Percentiles rank a stretch among this genome's conserved stretches.
phyloP scores from a whole-genome alignment of 2,329 filamentous ascomycete species.

The Fusarium fujikuroi region DNA sequence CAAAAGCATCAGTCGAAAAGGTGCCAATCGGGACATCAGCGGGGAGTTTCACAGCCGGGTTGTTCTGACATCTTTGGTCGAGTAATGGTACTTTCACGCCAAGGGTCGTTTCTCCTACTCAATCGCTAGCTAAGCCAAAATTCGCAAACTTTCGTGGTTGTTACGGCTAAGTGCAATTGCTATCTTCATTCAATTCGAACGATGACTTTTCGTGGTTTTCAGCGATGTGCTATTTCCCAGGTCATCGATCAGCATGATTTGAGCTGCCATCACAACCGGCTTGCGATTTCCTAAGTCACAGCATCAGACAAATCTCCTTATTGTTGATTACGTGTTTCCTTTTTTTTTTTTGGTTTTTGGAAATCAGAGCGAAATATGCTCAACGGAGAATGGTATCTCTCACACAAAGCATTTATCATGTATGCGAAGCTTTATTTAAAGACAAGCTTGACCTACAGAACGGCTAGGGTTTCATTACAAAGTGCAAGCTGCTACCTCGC shows the following conservation, averaged over 20 bases:
- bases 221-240: background rate
- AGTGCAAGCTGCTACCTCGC: background rate
- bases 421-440: background rate
- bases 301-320: fast-evolving
- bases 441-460: too few species aligned
- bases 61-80: background rate
- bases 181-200: background rate
- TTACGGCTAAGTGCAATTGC: background rate
- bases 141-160: background rate
- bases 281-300: background rate
- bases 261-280: background rate
- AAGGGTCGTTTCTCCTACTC: too few species aligned
- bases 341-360: background rate
- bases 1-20: fast-evolving
- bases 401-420: background rate
- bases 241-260: background rate
- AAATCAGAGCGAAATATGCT: background rate
- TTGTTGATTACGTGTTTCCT: background rate
- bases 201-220: background rate
- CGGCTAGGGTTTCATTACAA: background rate
- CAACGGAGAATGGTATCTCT: fast-evolving
- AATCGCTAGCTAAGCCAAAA: background rate
- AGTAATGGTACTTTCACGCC: background rate
- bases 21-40: background rate
- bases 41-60: fast-evolving